These are phyloP conservation scores for Ilex aquifolium DNA, from an alignment of 257 asterid genomes.

Conservation along the genomic window DNA sequence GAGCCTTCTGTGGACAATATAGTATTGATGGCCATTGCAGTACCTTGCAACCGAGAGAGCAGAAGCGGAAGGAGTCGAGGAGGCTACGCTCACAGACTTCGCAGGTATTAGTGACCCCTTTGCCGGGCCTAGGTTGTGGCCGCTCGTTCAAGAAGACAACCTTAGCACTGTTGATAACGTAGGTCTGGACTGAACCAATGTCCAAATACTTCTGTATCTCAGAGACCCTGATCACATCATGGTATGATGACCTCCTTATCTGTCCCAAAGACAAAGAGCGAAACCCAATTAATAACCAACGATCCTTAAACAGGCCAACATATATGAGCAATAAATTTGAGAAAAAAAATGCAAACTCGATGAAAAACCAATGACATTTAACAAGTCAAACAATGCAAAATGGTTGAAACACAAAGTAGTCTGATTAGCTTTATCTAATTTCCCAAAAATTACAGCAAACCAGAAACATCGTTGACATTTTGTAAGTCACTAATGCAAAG, in stretches of 20 bases:
- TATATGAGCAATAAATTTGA: not conserved
- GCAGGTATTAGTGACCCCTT: conserved; percentile 81
- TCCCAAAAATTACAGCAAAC: conserved; percentile 18
- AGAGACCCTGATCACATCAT: conserved; percentile 73
- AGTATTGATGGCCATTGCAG: not conserved
- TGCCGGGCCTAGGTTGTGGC: conserved; percentile 91
- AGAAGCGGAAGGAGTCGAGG: conserved; percentile 71
- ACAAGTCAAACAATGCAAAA: conserved; percentile 24
- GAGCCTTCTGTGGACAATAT: too few species aligned
- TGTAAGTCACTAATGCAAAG: too few species aligned
- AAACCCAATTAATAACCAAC: not conserved
- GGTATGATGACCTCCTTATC: conserved; percentile 92
- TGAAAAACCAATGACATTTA: not conserved
- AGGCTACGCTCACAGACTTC: conserved; percentile 77
- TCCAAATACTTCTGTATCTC: conserved; percentile 79
- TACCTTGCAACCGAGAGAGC: conserved; percentile 97
- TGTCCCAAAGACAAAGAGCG: conserved; percentile 13
- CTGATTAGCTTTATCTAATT: not conserved
- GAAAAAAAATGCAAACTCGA: not conserved
- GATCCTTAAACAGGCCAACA: too few species aligned
- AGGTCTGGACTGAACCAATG: conserved; percentile 66
- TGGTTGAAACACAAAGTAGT: not conserved
- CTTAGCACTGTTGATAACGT: conserved; percentile 77
- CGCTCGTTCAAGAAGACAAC: conserved; percentile 76
- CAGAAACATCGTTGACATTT: conserved; percentile 1